Percentiles rank a stretch among this genome's conserved stretches.
Evolutionary conservation across 257 asterid species (phyloP).

Genomic region (Capsicum baccatum): DNA sequence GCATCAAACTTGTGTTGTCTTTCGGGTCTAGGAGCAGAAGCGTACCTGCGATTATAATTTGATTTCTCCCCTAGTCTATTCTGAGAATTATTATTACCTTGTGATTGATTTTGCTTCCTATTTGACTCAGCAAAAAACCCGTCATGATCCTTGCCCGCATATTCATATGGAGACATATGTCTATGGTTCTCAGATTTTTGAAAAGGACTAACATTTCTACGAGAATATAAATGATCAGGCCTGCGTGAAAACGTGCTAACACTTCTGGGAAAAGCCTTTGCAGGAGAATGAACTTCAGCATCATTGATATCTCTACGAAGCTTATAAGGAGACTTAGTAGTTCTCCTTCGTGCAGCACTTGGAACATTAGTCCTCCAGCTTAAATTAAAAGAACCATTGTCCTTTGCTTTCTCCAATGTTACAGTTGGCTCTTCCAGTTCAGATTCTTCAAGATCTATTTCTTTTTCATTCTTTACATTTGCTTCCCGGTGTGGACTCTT

Average conservation of each 20-base stretch:
- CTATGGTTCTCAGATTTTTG: conserved; percentile 47
- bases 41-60: conserved; percentile 45
- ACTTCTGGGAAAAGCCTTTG: conserved; percentile 15
- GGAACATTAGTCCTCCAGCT: conserved; percentile 18
- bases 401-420: conserved; percentile 2
- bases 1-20: conserved; percentile 33
- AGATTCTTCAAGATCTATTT: background rate
- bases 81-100: conserved; percentile 33
- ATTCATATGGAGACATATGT: conserved; percentile 48
- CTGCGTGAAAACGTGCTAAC: conserved; percentile 26
- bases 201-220: conserved; percentile 44
- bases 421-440: background rate
- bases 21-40: conserved; percentile 63
- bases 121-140: background rate
- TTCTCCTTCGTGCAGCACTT: conserved; percentile 42
- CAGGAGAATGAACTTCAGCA: conserved; percentile 25
- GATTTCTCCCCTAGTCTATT: conserved; percentile 39
- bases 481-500: conserved; percentile 49
- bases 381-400: background rate
- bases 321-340: conserved; percentile 49
- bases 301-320: conserved; percentile 30
- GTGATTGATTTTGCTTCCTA: conserved; percentile 29
- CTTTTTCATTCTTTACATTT: background rate
- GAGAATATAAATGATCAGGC: conserved; percentile 31
- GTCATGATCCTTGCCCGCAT: conserved; percentile 27